phyloP scores from a whole-genome alignment of 495 filamentous ascomycete species.

The Penicillium pancosmium region DNA sequence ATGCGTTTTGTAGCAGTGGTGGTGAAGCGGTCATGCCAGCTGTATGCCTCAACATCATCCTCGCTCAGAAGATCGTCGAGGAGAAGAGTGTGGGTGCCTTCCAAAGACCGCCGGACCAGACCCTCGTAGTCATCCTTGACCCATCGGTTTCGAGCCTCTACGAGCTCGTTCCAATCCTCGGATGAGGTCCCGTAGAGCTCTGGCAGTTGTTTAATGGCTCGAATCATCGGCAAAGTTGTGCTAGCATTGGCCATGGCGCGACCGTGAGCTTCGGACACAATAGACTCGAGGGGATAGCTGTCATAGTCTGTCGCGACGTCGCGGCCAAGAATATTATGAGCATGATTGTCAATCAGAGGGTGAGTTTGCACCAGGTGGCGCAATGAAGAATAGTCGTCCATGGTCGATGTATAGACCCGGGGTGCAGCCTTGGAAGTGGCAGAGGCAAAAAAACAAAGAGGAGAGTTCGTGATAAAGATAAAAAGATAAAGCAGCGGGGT shows the following conservation, averaged over 20 bases:
- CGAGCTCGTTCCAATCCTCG: constrained; percentile 62
- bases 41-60: constrained; percentile 59
- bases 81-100: constrained; percentile 74
- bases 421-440: background rate
- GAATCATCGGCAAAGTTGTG: constrained; percentile 67
- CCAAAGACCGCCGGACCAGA: constrained; percentile 65
- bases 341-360: constrained; percentile 88
- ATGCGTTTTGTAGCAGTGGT: constrained; percentile 69
- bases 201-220: constrained; percentile 70
- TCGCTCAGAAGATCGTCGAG: constrained; percentile 76
- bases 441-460: background rate
- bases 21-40: constrained; percentile 73
- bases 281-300: constrained; percentile 53
- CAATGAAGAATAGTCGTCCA: constrained; percentile 40
- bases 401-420: constrained; percentile 19
- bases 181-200: constrained; percentile 60
- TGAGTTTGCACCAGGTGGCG: constrained; percentile 59
- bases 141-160: constrained; percentile 57
- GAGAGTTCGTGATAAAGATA: background rate
- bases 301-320: constrained; percentile 35
- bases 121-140: constrained; percentile 57
- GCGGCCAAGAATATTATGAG: constrained; percentile 70
- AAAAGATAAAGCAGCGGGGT: constrained; percentile 1
- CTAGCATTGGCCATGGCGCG: constrained; percentile 61
- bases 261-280: constrained; percentile 76